phyloP scores from a whole-genome alignment of 2,329 filamentous ascomycete genomes.

The Venturia asperata region DNA sequence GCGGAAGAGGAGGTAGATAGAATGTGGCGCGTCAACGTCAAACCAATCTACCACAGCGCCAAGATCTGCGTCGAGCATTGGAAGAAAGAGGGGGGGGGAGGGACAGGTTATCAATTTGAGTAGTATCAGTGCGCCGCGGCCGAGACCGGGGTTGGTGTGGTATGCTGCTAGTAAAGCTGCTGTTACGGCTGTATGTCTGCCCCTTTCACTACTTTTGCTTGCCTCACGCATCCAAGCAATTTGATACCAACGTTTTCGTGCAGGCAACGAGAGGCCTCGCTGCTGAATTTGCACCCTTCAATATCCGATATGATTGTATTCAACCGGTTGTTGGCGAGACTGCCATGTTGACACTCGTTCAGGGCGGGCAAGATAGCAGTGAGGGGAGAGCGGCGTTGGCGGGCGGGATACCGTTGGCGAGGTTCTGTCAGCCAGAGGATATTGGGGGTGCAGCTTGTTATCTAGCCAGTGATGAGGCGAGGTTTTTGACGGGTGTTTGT shows the following conservation, averaged over 20 bases:
- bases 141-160: conserved; percentile 27
- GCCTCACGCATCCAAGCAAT: background rate
- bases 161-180: conserved; percentile 28
- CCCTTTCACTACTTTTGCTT: background rate
- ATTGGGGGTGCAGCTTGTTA: conserved; percentile 26
- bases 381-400: conserved; percentile 23
- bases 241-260: background rate
- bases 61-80: no score
- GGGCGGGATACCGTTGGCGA: conserved; percentile 26
- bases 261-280: conserved; percentile 25
- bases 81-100: no score
- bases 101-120: no score
- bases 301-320: conserved; percentile 27
- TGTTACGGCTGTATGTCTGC: conserved; percentile 23
- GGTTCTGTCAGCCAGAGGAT: conserved; percentile 25
- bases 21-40: no score
- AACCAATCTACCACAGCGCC: no score
- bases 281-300: conserved; percentile 25
- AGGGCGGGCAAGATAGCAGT: conserved; percentile 23
- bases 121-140: background rate
- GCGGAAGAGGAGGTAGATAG: no score
- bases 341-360: conserved; percentile 25
- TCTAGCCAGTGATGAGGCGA: conserved; percentile 28
- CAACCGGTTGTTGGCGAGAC: no score
- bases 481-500: conserved; percentile 24